Evolutionary conservation across 2,329 filamentous ascomycete species (phyloP).

Genomic region (Trichophyton mentagrophytes): DNA sequence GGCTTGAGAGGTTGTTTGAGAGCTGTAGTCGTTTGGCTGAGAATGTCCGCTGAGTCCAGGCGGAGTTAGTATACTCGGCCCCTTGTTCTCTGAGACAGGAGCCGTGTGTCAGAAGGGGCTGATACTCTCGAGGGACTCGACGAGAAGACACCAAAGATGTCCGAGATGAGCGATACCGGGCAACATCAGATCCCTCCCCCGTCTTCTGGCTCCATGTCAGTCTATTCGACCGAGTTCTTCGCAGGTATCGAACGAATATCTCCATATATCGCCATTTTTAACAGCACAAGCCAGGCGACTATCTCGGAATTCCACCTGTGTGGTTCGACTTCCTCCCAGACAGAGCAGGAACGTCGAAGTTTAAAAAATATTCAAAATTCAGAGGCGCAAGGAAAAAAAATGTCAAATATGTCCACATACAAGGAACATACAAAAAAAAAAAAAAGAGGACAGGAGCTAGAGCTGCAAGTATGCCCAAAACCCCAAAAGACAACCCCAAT

Average conservation of each 20-base stretch:
- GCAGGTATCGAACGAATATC: not conserved
- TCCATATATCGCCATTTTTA: not conserved
- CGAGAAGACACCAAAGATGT: not conserved
- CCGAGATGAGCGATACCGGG: not conserved
- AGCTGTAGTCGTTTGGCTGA: not conserved
- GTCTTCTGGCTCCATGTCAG: not conserved
- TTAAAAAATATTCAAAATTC: not conserved
- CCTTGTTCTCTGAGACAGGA: not conserved
- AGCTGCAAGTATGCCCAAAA: constrained; percentile 16
- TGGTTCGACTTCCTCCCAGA: not conserved
- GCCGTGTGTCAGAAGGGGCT: not conserved
- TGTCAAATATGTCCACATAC: not conserved
- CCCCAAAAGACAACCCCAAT: constrained; percentile 11
- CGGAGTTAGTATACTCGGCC: not conserved
- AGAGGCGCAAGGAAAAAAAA: not conserved
- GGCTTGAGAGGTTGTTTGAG: not conserved
- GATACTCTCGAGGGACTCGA: not conserved
- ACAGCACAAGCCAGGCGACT: not conserved
- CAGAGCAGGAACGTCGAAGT: not conserved
- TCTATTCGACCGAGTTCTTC: not conserved
- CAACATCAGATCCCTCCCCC: not conserved
- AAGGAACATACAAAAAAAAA: not conserved
- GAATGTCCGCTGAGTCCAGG: not conserved
- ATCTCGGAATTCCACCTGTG: not conserved
- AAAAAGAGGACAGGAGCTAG: not conserved